Conservation (phyloP, 495 filamentous ascomycete species). For the Tuber borchii region DNA sequence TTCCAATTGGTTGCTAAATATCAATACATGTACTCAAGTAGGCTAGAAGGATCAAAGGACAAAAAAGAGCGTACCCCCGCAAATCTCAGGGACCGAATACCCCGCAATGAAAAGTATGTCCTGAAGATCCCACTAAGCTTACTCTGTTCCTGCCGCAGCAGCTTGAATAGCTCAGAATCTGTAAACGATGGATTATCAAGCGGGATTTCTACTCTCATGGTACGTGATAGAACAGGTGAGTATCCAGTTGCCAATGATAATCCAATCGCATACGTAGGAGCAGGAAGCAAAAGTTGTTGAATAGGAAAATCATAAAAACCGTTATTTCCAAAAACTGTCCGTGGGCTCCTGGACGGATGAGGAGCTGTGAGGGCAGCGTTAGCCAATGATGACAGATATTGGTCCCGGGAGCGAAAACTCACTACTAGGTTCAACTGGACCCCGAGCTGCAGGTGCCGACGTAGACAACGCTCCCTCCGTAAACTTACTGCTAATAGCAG, state of each 20-base stretch:
- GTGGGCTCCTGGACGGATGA: background rate
- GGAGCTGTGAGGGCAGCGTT: background rate
- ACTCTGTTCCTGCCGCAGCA: constrained; percentile 14
- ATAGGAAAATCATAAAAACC: background rate
- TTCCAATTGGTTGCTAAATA: background rate
- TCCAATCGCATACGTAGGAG: background rate
- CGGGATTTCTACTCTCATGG: background rate
- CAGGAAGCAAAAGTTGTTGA: background rate
- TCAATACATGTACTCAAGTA: background rate
- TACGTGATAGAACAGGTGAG: background rate
- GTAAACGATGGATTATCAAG: background rate
- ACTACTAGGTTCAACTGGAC: background rate
- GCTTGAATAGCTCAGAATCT: constrained; percentile 19
- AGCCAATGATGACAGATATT: background rate
- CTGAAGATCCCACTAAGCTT: constrained; percentile 25
- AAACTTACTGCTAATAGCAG: background rate
- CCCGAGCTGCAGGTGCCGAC: background rate
- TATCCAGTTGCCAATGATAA: background rate
- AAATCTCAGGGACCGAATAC: constrained; percentile 20
- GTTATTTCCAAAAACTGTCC: background rate
- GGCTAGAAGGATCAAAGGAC: background rate
- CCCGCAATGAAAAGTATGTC: constrained; percentile 17
- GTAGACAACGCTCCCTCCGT: background rate
- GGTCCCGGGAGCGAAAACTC: background rate
- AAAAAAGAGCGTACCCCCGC: constrained; percentile 10